Evolutionary conservation across 139 green algal species (phyloP), one percentile per base, ranked within the genome.

Genomic region (Deuterostichococcus epilithicus): DNA sequence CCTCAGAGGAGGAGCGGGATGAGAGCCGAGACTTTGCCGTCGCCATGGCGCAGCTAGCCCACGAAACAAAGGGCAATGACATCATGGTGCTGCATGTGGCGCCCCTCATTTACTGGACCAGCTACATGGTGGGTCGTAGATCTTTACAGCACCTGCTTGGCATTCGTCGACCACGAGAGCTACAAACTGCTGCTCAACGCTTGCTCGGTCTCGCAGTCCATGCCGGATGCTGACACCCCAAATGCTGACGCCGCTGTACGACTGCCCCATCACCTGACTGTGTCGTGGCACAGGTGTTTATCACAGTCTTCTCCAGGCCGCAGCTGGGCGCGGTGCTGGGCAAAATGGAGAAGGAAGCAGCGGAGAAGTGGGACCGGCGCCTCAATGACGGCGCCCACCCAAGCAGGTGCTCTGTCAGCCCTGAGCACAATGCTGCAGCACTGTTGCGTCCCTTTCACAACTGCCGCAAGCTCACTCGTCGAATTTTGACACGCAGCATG

Each of bases 261-360:
- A n/a, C n/a, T n/a, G n/a, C n/a, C n/a, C n/a, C n/a, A 52, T 52
- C 8, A 23, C 42, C 42, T 52, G 8, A 23, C 8, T 52, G 42
- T 13, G 42, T 52, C 8, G 8, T n/a, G 23, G 10, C 26, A 33
- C 52, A 69, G 52, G 32, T 74, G 42, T 6, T 90, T 28, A 66
- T 70, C 32, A 88, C 78, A 18, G 85, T 91, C 8, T 87, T 81
- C 77, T 86, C 76, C n/a, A 73, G 78, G 13, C 88, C 90, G 0
- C 90, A 94, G 85, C 82, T 95, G 72, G 76, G 87, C n/a, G 90
- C 90, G 8, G 78, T 92, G 15, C 70, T 95, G 20, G 78, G 67
- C 28, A 91, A 87, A 67, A 84, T 92, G 73, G 80, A 87, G 39
- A 78, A 86, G 59, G 75, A 83, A 38, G 90, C 88, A 15, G 44